A percentile compares a stretch with the other conserved stretches of the same genome.
Evolutionary conservation across 2,329 filamentous ascomycete genomes (phyloP).

Genomic region (Fusarium piperis): DNA sequence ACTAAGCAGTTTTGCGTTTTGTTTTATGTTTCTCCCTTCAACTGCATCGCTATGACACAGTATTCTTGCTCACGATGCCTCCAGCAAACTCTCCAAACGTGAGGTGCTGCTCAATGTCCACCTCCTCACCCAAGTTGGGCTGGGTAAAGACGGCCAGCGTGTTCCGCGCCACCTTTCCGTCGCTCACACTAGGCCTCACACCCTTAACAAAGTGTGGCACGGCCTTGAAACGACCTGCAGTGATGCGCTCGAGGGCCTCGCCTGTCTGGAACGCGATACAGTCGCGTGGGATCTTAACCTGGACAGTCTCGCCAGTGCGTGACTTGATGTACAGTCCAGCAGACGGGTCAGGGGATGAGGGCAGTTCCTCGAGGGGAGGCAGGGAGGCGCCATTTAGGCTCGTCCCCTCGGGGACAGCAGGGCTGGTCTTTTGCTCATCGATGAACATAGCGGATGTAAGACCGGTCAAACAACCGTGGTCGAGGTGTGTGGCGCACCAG

Average conservation of each 20-base stretch:
- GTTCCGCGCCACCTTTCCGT: slow-evolving; percentile 75
- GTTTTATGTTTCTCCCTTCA: not conserved
- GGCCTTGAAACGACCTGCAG: slow-evolving; percentile 88
- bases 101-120: slow-evolving; percentile 72
- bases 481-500: slow-evolving; percentile 92
- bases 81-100: slow-evolving; percentile 82
- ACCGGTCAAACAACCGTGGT: slow-evolving; percentile 93
- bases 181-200: slow-evolving; percentile 64
- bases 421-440: slow-evolving; percentile 69
- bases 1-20: not conserved
- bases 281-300: slow-evolving; percentile 90
- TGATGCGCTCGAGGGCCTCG: slow-evolving; percentile 90
- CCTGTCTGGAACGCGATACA: slow-evolving; percentile 97
- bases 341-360: slow-evolving; percentile 79
- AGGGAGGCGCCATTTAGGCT: slow-evolving; percentile 44
- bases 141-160: slow-evolving; percentile 97
- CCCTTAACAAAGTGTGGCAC: slow-evolving; percentile 96
- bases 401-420: slow-evolving; percentile 45
- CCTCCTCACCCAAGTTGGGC: slow-evolving; percentile 85
- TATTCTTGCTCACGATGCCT: slow-evolving; percentile 68
- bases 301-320: slow-evolving; percentile 81
- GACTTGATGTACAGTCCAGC: slow-evolving; percentile 96
- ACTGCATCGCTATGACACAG: slow-evolving; percentile 52
- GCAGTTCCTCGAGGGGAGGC: slow-evolving; percentile 73
- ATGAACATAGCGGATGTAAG: slow-evolving; percentile 97